phyloP scores from a whole-genome alignment of 495 filamentous ascomycete species.

The Penicillium psychrofluorescens region DNA sequence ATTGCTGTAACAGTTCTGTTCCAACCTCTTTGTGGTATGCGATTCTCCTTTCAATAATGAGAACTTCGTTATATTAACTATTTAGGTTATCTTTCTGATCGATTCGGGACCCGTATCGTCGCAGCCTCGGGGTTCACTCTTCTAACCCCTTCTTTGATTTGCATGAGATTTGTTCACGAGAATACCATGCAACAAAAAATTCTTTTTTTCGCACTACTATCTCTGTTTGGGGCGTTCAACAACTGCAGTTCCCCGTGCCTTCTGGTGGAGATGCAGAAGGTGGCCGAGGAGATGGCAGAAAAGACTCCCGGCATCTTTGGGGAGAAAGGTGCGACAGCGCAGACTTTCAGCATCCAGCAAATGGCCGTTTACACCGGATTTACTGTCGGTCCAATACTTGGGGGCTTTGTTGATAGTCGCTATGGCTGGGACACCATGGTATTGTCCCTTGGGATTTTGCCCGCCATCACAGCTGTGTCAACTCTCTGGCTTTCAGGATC shows the following conservation, averaged over 20 bases:
- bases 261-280: slow-evolving; percentile 54
- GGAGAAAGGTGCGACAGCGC: slow-evolving; percentile 44
- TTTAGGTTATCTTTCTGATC: slow-evolving; percentile 41
- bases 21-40: slow-evolving; percentile 25
- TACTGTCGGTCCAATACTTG: slow-evolving; percentile 10
- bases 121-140: slow-evolving; percentile 39
- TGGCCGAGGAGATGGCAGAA: slow-evolving; percentile 51
- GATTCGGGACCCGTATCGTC: slow-evolving; percentile 38
- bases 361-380: slow-evolving; percentile 23
- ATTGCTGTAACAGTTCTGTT: slow-evolving; percentile 50
- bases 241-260: slow-evolving; percentile 16
- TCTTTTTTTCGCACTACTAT: slow-evolving; percentile 22
- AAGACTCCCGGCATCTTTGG: slow-evolving; percentile 42
- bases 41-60: no score
- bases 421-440: slow-evolving; percentile 13
- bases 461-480: slow-evolving; percentile 13
- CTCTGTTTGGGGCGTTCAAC: slow-evolving; percentile 14
- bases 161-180: slow-evolving; percentile 37
- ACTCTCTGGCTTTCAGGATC: slow-evolving; percentile 9
- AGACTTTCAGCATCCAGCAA: slow-evolving; percentile 49
- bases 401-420: slow-evolving; percentile 5
- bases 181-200: slow-evolving; percentile 20
- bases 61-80: neutral
- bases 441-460: slow-evolving; percentile 13
- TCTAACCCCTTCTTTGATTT: slow-evolving; percentile 39